phyloP scores from a whole-genome alignment of 2,329 filamentous ascomycete species.

The Trichoderma pleuroti region DNA sequence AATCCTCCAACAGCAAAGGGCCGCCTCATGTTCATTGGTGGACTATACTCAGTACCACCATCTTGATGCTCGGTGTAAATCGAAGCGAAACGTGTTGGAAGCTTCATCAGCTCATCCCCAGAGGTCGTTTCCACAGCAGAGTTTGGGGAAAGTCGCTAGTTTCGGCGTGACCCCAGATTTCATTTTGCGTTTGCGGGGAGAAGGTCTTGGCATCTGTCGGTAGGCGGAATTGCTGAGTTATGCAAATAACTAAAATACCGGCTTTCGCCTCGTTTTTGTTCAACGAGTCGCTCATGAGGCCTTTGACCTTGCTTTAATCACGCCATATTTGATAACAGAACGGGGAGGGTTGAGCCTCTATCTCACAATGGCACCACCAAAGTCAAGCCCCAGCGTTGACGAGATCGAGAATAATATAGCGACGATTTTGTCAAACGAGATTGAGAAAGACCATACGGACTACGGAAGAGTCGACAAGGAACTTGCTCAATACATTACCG shows the following conservation, averaged over 20 bases:
- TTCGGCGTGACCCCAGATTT: background rate
- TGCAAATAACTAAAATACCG: background rate
- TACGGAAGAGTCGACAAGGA: background rate
- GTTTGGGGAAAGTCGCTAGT: background rate
- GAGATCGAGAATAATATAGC: background rate
- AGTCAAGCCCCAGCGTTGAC: background rate
- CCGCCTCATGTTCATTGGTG: background rate
- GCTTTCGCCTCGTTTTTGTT: background rate
- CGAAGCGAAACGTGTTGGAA: background rate
- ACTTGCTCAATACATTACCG: slow-evolving; percentile 1
- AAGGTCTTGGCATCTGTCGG: background rate
- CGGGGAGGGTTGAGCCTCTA: no score
- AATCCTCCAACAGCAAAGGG: background rate
- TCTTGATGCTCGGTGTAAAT: background rate
- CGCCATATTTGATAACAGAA: background rate
- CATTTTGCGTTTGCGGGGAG: background rate
- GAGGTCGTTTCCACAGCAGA: background rate
- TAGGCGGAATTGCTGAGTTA: background rate
- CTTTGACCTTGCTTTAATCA: background rate
- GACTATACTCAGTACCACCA: background rate
- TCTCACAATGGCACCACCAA: background rate
- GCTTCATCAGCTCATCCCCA: background rate
- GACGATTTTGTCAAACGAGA: background rate
- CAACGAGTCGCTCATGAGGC: background rate
- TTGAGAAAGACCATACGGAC: slow-evolving; percentile 2